Evolutionary conservation across 148 eudicot genomes (phyloP).

Genomic region (Amaranthus hypochondriacus): DNA sequence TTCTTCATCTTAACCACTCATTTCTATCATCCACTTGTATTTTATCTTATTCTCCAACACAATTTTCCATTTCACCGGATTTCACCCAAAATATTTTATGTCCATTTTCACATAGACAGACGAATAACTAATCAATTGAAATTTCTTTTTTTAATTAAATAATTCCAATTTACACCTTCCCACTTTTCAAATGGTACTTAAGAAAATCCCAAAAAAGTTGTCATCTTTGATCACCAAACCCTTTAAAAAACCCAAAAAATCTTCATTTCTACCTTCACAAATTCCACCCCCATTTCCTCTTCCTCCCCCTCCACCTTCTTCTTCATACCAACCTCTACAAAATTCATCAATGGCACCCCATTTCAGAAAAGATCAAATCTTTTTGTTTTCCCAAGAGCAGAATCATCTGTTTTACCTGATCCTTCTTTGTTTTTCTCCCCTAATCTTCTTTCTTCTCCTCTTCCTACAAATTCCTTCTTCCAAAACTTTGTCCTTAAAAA

Average conservation of each 20-base stretch:
- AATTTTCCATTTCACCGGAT: too few relatives aligned
- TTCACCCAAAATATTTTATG: too few relatives aligned
- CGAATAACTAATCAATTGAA: too few relatives aligned
- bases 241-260: slow-evolving; percentile 31
- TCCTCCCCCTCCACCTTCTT: slow-evolving; percentile 5
- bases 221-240: slow-evolving; percentile 32
- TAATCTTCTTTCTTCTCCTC: slow-evolving; percentile 47
- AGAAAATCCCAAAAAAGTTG: slow-evolving; percentile 33
- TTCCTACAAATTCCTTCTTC: slow-evolving; percentile 90
- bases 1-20: too few relatives aligned
- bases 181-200: slow-evolving; percentile 29
- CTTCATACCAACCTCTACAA: slow-evolving; percentile 16
- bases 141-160: neutral
- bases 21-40: too few relatives aligned
- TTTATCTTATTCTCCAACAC: too few relatives aligned
- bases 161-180: neutral
- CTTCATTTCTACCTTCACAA: slow-evolving; percentile 6
- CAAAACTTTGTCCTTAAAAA: slow-evolving; percentile 82
- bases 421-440: slow-evolving; percentile 66
- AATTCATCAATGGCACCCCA: slow-evolving; percentile 8
- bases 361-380: slow-evolving; percentile 18
- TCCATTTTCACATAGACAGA: too few relatives aligned
- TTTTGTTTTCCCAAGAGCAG: slow-evolving; percentile 47
- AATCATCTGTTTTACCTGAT: slow-evolving; percentile 68
- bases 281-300: slow-evolving; percentile 3